These are phyloP conservation scores for Spinacia oleracea DNA, from an alignment of 179 eudicot genomes.

Conservation along the genomic window DNA sequence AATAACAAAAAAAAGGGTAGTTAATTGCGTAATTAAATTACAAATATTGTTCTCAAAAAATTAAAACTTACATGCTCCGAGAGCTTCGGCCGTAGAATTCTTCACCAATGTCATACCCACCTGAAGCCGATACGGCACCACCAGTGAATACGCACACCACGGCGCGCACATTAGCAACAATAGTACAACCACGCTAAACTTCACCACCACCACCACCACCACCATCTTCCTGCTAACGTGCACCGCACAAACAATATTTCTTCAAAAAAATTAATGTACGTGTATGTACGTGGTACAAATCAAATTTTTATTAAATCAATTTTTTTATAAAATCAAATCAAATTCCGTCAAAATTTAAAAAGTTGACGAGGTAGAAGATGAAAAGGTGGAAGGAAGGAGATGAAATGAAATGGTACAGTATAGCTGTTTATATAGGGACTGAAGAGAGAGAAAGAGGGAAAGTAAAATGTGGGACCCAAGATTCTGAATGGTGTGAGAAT, in stretches of 20 bases:
- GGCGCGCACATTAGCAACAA: conserved; percentile 38
- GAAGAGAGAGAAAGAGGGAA: neutral
- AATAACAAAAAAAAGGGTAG: conserved; percentile 2
- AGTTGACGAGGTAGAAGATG: neutral
- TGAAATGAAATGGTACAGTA: neutral
- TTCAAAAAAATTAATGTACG: too few species aligned
- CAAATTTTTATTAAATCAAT: too few species aligned
- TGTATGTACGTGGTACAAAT: too few species aligned
- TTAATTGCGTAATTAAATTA: neutral
- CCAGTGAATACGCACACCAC: conserved; percentile 28
- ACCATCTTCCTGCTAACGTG: neutral
- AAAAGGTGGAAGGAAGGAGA: neutral
- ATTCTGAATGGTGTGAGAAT: neutral
- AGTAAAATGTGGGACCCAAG: neutral
- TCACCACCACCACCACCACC: conserved; percentile 3
- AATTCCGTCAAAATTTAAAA: neutral
- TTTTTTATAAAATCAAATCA: neutral
- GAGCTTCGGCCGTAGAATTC: conserved; percentile 38
- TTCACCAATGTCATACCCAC: conserved; percentile 74
- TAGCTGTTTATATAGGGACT: neutral
- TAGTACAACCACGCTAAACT: conserved; percentile 1
- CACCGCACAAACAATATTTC: too few species aligned
- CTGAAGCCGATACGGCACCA: conserved; percentile 23
- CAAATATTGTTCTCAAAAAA: neutral
- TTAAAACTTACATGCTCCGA: conserved; percentile 66